Base-by-base conservation (phyloP, 495 filamentous ascomycete genomes). In the Daldinia childiae region DNA sequence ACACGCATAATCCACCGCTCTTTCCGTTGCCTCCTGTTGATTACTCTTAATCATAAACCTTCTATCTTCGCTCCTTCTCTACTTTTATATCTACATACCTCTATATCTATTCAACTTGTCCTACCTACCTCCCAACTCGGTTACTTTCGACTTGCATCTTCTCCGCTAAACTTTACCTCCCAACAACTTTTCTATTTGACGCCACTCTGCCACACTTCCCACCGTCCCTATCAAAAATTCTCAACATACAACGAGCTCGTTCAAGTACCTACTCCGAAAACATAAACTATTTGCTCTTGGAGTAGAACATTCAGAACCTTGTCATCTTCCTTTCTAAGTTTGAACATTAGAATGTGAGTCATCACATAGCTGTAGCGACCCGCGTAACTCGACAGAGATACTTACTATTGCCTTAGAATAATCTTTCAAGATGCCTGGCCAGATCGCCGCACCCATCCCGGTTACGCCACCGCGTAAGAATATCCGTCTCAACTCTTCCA, bases 401-500 rank as follows among this genome's bases (percentile, higher is more conserved):
- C 62, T 73, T 24, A 73, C 57, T 41, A 21, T 19, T 32, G 2
- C 34, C 32, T 15, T 24, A 73, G 65, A 64, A 59, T 17, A 72
- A 32, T 56, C 41, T 48, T 41, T 68, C 78, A 82, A 76, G 55
- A 85, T 85, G 83, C 78, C 83, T 75, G 69, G 76, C 59, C 82
- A 83, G 72, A 77, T 84, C 62, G 78, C 76, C 55, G 77, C 82
- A 26, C 82, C 82, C 41, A 77, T 83, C 57, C 80, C 82, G 58
- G 78, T 83, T 70, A 73, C 80, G 66, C 80, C 78, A 14, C 64
- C 79, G 27, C 79, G 79, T 67, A 79, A 79, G 71, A 78, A 73
- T 51, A 72, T 80, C 26, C 72, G 66, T 52, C 68, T 80, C 32
- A 69, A 74, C 61, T 78, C 80, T 26, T 77, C 79, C n/a, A 79